Conservation (phyloP, 2,329 filamentous ascomycete genomes). For the Pestalotiopsis sp. region DNA sequence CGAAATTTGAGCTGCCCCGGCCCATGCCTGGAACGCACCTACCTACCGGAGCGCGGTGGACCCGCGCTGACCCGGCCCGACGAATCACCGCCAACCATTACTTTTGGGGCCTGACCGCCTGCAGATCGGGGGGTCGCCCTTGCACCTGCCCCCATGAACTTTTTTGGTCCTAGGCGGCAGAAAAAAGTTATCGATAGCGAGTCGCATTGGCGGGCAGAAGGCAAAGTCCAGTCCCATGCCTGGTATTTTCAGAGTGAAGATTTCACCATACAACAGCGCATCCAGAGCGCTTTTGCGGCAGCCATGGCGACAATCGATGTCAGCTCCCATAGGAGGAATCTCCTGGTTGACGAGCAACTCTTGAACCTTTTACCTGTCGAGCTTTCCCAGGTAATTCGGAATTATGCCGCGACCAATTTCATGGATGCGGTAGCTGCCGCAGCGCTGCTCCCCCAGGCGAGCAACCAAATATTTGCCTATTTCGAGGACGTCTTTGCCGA, state of each 20-base stretch:
- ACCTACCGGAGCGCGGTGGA: background rate
- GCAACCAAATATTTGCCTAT: constrained; percentile 73
- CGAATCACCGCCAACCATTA: constrained; percentile 9
- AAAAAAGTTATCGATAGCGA: constrained; percentile 11
- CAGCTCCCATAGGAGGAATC: constrained; percentile 56
- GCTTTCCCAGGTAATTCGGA: constrained; percentile 68
- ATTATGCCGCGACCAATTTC: constrained; percentile 66
- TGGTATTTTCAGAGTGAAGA: background rate
- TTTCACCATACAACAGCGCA: constrained; percentile 2
- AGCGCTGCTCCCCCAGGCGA: constrained; percentile 70
- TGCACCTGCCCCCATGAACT: background rate
- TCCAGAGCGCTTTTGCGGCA: constrained; percentile 14
- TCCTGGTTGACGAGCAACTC: constrained; percentile 56
- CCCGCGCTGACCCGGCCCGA: background rate
- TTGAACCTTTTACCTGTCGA: constrained; percentile 69
- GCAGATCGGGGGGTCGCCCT: background rate
- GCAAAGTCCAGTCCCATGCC: background rate
- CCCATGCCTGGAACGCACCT: background rate
- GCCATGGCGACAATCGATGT: constrained; percentile 60
- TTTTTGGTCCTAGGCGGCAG: background rate
- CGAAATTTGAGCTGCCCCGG: constrained; percentile 9
- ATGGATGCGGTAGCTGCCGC: constrained; percentile 72
- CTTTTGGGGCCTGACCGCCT: constrained; percentile 1
- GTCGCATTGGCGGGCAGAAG: constrained; percentile 1
- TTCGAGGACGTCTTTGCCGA: constrained; percentile 81